Evolutionary conservation across 805 yeast species (phyloP), one percentile per base, ranked within the genome.

Genomic region (Wickerhamiella siamensis): DNA sequence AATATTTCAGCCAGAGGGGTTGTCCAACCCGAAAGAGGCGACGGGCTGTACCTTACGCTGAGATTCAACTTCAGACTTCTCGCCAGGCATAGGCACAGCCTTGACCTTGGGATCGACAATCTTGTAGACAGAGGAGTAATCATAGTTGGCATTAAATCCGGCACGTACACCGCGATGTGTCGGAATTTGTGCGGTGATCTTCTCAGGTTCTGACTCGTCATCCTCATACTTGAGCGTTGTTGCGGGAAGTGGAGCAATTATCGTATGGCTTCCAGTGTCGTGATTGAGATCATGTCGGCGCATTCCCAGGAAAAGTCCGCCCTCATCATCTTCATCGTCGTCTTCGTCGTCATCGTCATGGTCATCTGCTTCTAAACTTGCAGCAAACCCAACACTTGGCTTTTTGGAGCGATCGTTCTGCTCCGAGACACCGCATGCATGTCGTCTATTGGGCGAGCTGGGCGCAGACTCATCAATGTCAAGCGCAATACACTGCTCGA

Each of bases 401-500:
- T 70, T 70, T 2, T 66, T 70, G 42, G 64, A 69, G 18, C 64
- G 69, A 33, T 62, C 67, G 20, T 14, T 10, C 12, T 14, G 14
- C 10, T 24, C 38, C 27, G 24, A 5, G 20, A 34, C 15, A n/a
- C n/a, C n/a, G n/a, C n/a, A n/a, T n/a, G n/a, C n/a, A n/a, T n/a
- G n/a, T n/a, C n/a, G n/a, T n/a, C n/a, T n/a, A n/a, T n/a, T n/a
- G 22, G 19, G 10, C 17, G 16, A 55, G 15, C 29, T 35, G 22
- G 20, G 42, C 9, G 15, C 22, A 5, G 19, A 26, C 12, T 43
- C 52, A 10, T 48, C 55, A 2, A 51, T 53, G 43, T 71, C 75
- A 9, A 87, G 57, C 0, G 94, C 87, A 47, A 83, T 77, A 60
- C 98, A 91, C 60, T 91, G 99, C 58, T 84, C 87, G 26, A 91